Percentiles rank a stretch among this genome's conserved stretches.
Conservation (phyloP, 169 alveolate genomes). For the Fabrea salina region DNA sequence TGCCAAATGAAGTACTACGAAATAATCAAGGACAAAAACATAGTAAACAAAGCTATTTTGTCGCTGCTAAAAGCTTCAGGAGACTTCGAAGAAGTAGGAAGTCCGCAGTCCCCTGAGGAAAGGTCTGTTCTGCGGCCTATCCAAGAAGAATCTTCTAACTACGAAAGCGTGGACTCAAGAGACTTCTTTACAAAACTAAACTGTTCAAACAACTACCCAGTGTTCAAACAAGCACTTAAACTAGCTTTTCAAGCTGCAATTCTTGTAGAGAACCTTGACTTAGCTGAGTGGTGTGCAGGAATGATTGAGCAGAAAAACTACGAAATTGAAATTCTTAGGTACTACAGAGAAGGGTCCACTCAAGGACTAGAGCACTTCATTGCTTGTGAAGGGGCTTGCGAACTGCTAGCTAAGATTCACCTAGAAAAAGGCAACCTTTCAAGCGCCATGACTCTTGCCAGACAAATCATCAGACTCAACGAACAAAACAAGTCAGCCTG, state of each 20-base stretch:
- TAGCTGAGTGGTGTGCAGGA: background rate
- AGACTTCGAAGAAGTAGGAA: background rate
- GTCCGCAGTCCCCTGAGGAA: background rate
- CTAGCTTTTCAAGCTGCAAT: constrained; percentile 16
- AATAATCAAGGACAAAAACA: background rate
- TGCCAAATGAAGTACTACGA: background rate
- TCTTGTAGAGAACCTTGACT: background rate
- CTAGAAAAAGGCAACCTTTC: background rate
- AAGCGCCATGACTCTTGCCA: background rate
- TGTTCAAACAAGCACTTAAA: background rate
- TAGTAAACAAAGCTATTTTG: background rate
- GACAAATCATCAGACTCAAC: background rate
- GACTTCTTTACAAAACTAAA: background rate
- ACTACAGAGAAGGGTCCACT: background rate
- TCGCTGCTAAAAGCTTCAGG: background rate
- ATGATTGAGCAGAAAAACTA: background rate
- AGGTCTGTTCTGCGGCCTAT: background rate
- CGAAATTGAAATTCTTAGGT: background rate
- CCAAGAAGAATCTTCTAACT: constrained; percentile 10
- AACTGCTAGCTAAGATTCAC: background rate
- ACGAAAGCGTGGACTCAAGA: background rate
- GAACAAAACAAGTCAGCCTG: background rate
- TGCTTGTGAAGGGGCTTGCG: background rate
- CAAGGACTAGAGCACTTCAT: background rate
- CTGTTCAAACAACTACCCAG: background rate